Conservation (phyloP, 305 asterid genomes). For the Fraxinus floribunda region DNA sequence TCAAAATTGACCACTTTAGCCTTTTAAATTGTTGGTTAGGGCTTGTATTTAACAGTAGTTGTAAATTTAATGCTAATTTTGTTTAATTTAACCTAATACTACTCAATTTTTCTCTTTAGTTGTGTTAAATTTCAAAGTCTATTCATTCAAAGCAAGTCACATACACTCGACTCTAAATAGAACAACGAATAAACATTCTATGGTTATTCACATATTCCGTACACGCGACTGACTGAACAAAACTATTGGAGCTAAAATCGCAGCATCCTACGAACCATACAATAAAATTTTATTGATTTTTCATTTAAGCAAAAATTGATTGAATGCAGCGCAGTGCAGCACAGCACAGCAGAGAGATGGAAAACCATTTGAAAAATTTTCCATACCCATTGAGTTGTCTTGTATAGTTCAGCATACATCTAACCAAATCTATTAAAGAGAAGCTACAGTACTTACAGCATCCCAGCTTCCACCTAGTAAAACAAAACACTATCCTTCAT, state of each 20-base stretch:
- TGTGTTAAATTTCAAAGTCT: background rate
- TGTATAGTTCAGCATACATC: conserved; percentile 19
- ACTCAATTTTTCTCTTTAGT: background rate
- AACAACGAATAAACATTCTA: background rate
- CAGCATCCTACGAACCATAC: background rate
- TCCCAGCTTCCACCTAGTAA: conserved; percentile 39
- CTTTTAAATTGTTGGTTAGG: background rate
- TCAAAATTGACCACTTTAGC: background rate
- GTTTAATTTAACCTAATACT: background rate
- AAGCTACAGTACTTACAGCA: conserved; percentile 42
- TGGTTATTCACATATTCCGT: background rate
- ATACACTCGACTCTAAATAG: background rate
- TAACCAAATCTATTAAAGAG: conserved; percentile 13
- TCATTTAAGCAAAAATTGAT: conserved; percentile 25
- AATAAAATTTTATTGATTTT: background rate
- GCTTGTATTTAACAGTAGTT: too few relatives aligned
- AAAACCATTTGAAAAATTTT: conserved; percentile 48
- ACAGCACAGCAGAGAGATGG: conserved; percentile 21
- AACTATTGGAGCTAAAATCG: background rate
- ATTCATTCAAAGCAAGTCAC: background rate
- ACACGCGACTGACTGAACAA: background rate
- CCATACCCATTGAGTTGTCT: conserved; percentile 32
- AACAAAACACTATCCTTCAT: conserved; percentile 17
- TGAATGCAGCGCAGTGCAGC: background rate
- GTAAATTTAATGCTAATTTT: background rate